Evolutionary conservation across 352 stramenopile genomes (phyloP), one percentile per base, ranked within the genome.

Genomic region (Phytophthora citrophthora): DNA sequence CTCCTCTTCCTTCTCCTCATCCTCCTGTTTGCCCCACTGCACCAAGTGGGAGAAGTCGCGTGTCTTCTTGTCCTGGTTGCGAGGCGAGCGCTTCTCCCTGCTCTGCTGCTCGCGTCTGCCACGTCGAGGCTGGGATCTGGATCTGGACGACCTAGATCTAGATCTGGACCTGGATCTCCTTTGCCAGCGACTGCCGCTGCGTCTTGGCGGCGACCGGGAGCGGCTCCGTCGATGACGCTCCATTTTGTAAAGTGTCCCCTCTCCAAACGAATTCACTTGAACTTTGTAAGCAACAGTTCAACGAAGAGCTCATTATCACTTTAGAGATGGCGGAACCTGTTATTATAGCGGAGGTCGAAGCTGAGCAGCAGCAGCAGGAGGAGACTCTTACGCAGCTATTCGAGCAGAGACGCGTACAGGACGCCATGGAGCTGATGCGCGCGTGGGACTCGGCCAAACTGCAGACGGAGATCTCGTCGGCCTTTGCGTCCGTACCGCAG

Each of bases 11-110:
- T 85, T 70, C 23, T 88, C 61, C 7, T 88, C 60, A 39, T 90
- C 76, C 57, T 91, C 83, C 27, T 84, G 59, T 67, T 93, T 91
- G 8, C 85, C 85, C 85, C 86, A 89, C 77, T 88, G 64, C 31
- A 90, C 70, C n/a, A 87, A 56, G 49, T 83, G 68, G 34, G 77
- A 66, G 27, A 84, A 87, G 58, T 87, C 73, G 54, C 73, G 72
- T 9, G 80, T 65, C 66, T 86, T 86, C 53, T 84, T 84, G 31
- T 75, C 63, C 20, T 60, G 24, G 18, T 73, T 81, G 31, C 31
- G 53, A 34, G 48, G 47, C 27, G 53, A 68, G 18, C 41, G 23
- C 24, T 32, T 20, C 11, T 49, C 51, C 20, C 16, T 40, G 20
- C 12, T n/a, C 16, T 52, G 44, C 18, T 43, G 31, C 11, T 38